Evolutionary conservation across 2,329 filamentous ascomycete genomes (phyloP), one percentile per base, ranked within the genome.

Genomic region (Aureobasidium vineae): DNA sequence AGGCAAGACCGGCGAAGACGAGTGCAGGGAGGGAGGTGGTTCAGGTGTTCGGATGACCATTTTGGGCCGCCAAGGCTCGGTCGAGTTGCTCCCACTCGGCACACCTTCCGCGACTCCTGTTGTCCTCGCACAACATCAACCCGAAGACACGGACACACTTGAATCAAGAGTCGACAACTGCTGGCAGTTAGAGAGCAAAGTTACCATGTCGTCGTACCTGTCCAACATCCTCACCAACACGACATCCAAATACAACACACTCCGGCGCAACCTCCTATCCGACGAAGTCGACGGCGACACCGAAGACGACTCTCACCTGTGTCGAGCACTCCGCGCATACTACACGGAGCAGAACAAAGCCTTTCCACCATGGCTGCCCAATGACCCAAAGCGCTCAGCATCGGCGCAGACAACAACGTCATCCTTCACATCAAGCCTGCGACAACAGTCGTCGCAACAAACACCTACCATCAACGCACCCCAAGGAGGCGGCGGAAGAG

Each of bases 241-340:
- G 70, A 86, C 79, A 74, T 81, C 84, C 52, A 81, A 83, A 63
- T 85, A 87, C 77, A 85, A 81, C 75, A 82, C 82, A 53, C 79
- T 87, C 65, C 84, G 84, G 45, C 83, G 79, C 67, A 88, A 88
- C 68, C 87, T 91, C 69, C 86, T 93, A 70, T 86, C 90, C 41
- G 78, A 78, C 75, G 82, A 83, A 74, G 78, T 78, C 66, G 82
- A 84, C 74, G 82, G 82, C 73, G 81, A 84, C 75, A 83, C 81
- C 63, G 81, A 96, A 79, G 93, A 98, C 80, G 92, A 96, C 80
- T 96, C 92, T 2, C 92, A 98, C 81, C 90, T 98, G 74, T 96
- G 91, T 79, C 91, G 95, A 73, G 92, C 96, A 41, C 86, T 99
- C 31, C 90, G 95, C 73, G 89, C 88, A 72, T 97, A 98, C 84